Base-by-base conservation (phyloP, 805 yeast genomes). In the Ogataea methylovora region DNA sequence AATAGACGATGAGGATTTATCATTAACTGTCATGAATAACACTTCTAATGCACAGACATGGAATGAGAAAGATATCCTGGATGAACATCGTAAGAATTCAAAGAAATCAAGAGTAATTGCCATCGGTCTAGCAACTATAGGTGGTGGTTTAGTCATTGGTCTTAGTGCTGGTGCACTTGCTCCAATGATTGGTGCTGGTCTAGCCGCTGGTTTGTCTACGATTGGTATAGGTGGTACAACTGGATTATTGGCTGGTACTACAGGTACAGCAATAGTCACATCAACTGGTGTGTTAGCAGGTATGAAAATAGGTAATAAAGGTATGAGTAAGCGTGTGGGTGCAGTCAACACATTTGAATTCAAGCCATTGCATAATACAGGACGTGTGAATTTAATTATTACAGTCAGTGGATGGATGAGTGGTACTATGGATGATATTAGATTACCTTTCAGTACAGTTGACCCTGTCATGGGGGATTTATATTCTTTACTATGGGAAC, bases 381-480 rank as follows among this genome's bases (percentile, higher is more conserved):
- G 84, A 52, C 68, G 98, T 33, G 79, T 94, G 3, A 90, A 86
- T 51, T 63, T 88, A 44, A 82, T 90, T 35, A 60, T 92, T 14
- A 88, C 97, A 2, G 87, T 94, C 0, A 77, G 94, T 34, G 99
- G 99, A 1, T 92, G 99, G 99, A 87, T 92, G 90, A 81, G 80
- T 35, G 94, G 96, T 55, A 81, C 79, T 39, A 76, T 79, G 48
- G 99, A 92, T 76, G 99, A 92, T 69, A 90, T 92, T 15, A 70
- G 99, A 52, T 69, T 92, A 42, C 98, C 98, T 2, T 92, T 88
- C 52, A 84, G 95, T 1, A 92, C 98, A 0, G 84, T 92, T 8
- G 98, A 94, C 52, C 98, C 98, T 0, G 85, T 90, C 0, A 87
- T 90, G 90, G 99, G 99, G 13, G 99, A 92, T 54, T 61, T 92